phyloP scores from a whole-genome alignment of 306 rosid genomes.

The Chamaecrista fasciculata region DNA sequence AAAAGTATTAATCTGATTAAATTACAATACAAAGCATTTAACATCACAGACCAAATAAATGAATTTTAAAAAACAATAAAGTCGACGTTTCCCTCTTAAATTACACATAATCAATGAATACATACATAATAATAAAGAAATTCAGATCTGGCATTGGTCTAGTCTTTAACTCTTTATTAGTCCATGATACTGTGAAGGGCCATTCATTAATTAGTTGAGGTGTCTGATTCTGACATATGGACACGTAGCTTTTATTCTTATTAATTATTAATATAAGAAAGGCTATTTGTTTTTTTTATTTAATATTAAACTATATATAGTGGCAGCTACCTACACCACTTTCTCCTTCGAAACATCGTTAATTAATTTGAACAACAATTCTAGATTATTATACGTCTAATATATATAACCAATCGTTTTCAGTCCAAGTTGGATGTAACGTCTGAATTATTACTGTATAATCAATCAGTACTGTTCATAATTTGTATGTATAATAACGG shows the following conservation, averaged over 20 bases:
- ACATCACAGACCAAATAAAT: too few relatives aligned
- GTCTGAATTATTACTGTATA: neutral
- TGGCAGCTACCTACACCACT: neutral
- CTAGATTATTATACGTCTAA: neutral
- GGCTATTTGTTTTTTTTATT: too few relatives aligned
- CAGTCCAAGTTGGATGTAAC: neutral
- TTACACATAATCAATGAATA: too few relatives aligned
- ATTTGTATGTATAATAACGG: too few relatives aligned
- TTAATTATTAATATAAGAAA: too few relatives aligned
- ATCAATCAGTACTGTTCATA: too few relatives aligned
- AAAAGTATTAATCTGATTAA: slow-evolving; percentile 7
- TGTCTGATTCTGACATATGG: neutral
- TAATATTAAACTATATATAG: too few relatives aligned
- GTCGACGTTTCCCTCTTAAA: slow-evolving; percentile 6
- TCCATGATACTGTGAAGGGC: neutral
- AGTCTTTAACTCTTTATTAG: too few relatives aligned
- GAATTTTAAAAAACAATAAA: neutral
- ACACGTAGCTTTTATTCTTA: neutral
- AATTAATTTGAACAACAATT: neutral
- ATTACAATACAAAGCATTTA: slow-evolving; percentile 2
- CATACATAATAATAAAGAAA: too few relatives aligned
- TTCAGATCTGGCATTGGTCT: neutral
- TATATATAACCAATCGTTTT: neutral
- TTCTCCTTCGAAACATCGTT: neutral
- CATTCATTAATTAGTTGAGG: neutral